These are phyloP conservation scores for Lachnellula subtilissima DNA, from an alignment of 2,329 filamentous ascomycete genomes.

Conservation along the genomic window DNA sequence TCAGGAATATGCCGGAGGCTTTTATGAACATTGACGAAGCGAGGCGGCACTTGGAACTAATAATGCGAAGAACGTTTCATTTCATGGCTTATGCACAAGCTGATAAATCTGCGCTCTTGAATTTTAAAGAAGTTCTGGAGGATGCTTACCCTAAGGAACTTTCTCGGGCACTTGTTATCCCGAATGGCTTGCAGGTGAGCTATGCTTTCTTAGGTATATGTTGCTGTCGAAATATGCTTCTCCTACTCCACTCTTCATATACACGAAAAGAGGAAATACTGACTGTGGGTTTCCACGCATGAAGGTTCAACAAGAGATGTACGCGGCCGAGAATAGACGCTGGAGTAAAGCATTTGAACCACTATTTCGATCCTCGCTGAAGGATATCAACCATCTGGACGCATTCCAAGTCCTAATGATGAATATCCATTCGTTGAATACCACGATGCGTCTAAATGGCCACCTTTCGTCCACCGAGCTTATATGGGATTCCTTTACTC, in stretches of 20 bases:
- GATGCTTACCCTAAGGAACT: neutral
- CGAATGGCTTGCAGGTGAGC: neutral
- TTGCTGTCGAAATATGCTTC: neutral
- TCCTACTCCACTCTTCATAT: constrained; percentile 1
- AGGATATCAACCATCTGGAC: constrained; percentile 7
- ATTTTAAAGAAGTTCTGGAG: neutral
- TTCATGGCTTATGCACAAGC: constrained; percentile 15
- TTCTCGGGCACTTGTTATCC: neutral
- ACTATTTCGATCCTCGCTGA: constrained; percentile 10
- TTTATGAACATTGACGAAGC: constrained; percentile 17
- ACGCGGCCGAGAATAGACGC: constrained; percentile 14
- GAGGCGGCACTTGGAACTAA: constrained; percentile 15
- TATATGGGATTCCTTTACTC: constrained; percentile 17
- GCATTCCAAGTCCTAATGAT: constrained; percentile 12
- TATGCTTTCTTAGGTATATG: neutral
- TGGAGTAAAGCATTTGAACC: constrained; percentile 20
- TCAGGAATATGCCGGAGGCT: constrained; percentile 16
- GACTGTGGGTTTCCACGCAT: neutral
- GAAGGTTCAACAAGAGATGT: constrained; percentile 16
- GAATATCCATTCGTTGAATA: constrained; percentile 18
- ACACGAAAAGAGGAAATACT: neutral
- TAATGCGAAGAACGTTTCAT: constrained; percentile 19
- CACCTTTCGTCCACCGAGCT: constrained; percentile 18
- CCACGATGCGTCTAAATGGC: constrained; percentile 11
- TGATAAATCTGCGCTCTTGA: constrained; percentile 1